These are phyloP conservation scores for Cyclotella cryptica DNA, from an alignment of 108 stramenopile species.

Conservation along the genomic window DNA sequence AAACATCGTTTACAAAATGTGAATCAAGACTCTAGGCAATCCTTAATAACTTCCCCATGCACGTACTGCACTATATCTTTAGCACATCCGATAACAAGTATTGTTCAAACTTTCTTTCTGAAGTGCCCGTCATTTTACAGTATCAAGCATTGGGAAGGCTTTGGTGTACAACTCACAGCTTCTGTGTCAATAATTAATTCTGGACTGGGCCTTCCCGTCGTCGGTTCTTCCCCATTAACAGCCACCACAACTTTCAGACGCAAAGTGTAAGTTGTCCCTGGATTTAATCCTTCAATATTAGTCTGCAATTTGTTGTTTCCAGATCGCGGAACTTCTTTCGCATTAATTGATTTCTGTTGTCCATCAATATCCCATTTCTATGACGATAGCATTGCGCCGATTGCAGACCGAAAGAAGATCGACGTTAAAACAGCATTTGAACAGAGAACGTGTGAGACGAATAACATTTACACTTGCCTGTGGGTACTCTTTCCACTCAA, in stretches of 20 bases:
- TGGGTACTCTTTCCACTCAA: slow-evolving; percentile 57
- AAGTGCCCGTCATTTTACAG: slow-evolving; percentile 15
- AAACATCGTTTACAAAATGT: no score
- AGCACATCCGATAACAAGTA: no score
- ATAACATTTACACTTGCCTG: slow-evolving; percentile 31
- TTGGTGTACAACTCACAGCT: slow-evolving; percentile 54
- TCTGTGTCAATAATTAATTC: slow-evolving; percentile 61
- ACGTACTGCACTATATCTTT: no score
- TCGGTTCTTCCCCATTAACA: slow-evolving; percentile 23
- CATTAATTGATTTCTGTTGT: slow-evolving; percentile 39
- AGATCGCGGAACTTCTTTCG: slow-evolving; percentile 34
- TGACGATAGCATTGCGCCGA: not conserved
- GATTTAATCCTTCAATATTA: slow-evolving; percentile 54
- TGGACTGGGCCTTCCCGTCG: slow-evolving; percentile 49
- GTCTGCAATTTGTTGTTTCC: slow-evolving; percentile 50
- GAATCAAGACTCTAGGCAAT: no score
- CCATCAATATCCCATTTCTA: slow-evolving; percentile 54
- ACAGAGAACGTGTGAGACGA: not conserved
- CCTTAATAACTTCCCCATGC: no score
- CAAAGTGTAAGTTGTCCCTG: slow-evolving; percentile 51
- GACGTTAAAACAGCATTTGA: not conserved
- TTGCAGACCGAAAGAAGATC: not conserved
- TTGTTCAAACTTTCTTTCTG: not conserved
- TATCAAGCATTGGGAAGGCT: slow-evolving; percentile 49
- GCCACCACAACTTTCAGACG: slow-evolving; percentile 37